Base-by-base conservation (phyloP, 495 filamentous ascomycete species). In the Penicillium arizonense region DNA sequence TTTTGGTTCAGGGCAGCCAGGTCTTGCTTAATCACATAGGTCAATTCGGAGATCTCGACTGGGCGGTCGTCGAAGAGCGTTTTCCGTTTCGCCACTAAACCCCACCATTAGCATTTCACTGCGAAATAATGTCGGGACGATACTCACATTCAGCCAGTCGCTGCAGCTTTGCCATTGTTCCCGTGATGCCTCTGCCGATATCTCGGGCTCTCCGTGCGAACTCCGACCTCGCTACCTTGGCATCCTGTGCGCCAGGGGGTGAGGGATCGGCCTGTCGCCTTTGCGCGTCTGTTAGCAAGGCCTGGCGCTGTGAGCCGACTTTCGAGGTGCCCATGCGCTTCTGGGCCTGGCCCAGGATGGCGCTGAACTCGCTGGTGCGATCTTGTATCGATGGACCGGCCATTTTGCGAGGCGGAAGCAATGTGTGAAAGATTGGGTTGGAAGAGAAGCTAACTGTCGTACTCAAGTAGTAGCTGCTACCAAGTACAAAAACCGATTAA, bases 11-110 rank as follows among this genome's bases (percentile, higher is more conserved):
- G 72, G 10, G 87, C 84, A 0, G 91, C 89, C 23, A 97, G 82
- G 63, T 97, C 95, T 79, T 97, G 94, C 71, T 97, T 97, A 74
- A 98, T 97, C 66, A 96, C 84, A 61, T 89, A 96, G 9, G 91
- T 94, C 69, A 97, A 83, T 62, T 97, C 91, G 66, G 91, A 91
- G 72, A 98, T 97, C 70, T 98, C 94, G 34, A 96, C 88, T 2
- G 94, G 91, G 68, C 88, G 82, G 74, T 98, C 94, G 68, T 98
- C 94, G 65, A 98, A 97, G 18, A 98, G 83, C 1, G 95, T 95
- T 75, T 97, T 96, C 57, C 96, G 86, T 68, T 93, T 94, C 46
- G 94, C 94, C 68, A 98, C 87, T 90, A 61, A 50, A 47, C 5
- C 36, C 9, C 20, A 35, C 37, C 10, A 9, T 44, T 44, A 23